Percentiles rank a stretch among this genome's conserved stretches.
These are phyloP conservation scores for Lactifluus piperatus DNA, from an alignment of 768 basidiomycete species.

Conservation along the genomic window DNA sequence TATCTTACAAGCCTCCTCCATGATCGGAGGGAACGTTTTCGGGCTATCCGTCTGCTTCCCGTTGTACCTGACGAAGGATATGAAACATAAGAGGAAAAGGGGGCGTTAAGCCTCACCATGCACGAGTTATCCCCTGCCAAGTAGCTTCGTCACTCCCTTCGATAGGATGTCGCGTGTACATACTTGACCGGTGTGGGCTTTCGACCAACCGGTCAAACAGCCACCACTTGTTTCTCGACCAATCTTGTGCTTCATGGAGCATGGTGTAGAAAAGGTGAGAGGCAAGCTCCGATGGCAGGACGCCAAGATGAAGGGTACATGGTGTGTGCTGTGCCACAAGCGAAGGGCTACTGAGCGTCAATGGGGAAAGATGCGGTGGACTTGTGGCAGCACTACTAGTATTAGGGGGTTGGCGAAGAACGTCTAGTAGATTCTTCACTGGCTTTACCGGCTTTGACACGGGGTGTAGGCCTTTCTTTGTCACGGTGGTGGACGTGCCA, in stretches of 20 bases:
- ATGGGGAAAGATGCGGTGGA: conserved; percentile 41
- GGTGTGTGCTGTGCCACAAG: conserved; percentile 64
- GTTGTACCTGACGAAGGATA: conserved; percentile 54
- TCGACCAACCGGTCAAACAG: conserved; percentile 75
- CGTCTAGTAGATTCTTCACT: conserved; percentile 15
- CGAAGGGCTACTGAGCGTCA: conserved; percentile 51
- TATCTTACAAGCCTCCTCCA: conserved; percentile 74
- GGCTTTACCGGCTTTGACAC: conserved; percentile 11
- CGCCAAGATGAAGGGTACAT: conserved; percentile 60
- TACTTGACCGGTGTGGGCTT: conserved; percentile 76
- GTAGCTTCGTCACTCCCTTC: conserved; percentile 32
- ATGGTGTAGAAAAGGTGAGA: conserved; percentile 67
- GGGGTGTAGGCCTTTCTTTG: not conserved
- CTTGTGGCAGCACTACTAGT: not conserved
- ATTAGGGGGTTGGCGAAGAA: conserved; percentile 17
- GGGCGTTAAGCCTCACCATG: conserved; percentile 41
- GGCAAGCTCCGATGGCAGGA: conserved; percentile 69
- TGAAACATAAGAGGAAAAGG: not conserved
- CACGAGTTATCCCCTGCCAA: conserved; percentile 68
- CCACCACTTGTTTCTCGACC: conserved; percentile 79
- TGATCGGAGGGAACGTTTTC: conserved; percentile 45
- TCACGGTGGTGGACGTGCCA: not conserved
- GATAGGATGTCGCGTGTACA: conserved; percentile 46
- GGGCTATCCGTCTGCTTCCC: conserved; percentile 55
- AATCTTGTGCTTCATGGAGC: conserved; percentile 49